phyloP scores from a whole-genome alignment of 192 early-diverging fungal species.

The Phycomyces nitens region DNA sequence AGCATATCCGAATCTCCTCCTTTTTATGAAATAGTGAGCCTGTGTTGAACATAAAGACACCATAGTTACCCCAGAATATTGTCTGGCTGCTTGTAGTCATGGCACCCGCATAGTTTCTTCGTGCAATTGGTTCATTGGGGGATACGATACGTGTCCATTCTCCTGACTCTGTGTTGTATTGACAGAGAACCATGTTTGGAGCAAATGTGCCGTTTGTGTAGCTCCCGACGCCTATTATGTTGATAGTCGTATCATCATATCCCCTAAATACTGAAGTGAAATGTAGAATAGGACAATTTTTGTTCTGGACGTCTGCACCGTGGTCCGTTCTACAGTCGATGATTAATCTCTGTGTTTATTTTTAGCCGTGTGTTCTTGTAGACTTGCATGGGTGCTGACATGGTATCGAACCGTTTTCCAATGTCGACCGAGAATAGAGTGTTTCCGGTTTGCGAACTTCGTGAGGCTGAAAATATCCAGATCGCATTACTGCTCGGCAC shows the following conservation, averaged over 20 bases:
- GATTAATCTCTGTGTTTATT: not conserved
- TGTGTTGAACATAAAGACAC: too few relatives aligned
- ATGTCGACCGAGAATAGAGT: constrained; percentile 6
- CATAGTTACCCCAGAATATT: constrained; percentile 11
- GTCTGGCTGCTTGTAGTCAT: constrained; percentile 5
- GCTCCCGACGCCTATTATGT: constrained; percentile 3
- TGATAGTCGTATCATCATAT: constrained; percentile 9
- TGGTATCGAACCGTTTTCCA: constrained; percentile 2
- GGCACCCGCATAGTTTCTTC: not conserved
- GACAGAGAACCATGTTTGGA: constrained; percentile 6
- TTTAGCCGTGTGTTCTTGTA: not conserved
- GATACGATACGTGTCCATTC: constrained; percentile 2
- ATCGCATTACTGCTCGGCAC: constrained; percentile 1
- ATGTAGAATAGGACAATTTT: constrained; percentile 15
- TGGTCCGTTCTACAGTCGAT: constrained; percentile 10
- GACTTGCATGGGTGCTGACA: constrained; percentile 3
- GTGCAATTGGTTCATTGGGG: constrained; percentile 6
- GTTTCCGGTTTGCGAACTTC: constrained; percentile 15
- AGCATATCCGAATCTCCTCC: constrained; percentile 11
- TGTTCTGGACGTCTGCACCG: not conserved
- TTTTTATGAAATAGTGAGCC: too few relatives aligned
- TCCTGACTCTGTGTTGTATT: not conserved
- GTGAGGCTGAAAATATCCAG: constrained; percentile 12
- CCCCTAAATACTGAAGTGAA: constrained; percentile 2
- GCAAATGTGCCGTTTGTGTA: constrained; percentile 5